These are phyloP conservation scores for Podospora fimiseda DNA, from an alignment of 495 filamentous ascomycete species.

Conservation along the genomic window DNA sequence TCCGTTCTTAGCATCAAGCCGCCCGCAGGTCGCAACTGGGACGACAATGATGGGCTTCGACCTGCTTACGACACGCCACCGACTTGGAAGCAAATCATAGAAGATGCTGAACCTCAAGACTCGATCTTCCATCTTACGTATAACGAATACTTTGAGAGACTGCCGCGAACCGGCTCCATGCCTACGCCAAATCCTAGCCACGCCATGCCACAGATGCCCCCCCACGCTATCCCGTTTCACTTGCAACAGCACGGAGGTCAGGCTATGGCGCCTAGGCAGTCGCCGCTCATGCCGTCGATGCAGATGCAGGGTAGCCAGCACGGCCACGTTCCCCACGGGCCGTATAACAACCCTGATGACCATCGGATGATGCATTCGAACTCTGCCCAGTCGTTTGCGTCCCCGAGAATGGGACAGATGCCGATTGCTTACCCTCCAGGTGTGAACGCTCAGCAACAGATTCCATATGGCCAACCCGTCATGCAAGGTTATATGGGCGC, in stretches of 20 bases:
- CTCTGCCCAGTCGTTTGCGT: constrained; percentile 67
- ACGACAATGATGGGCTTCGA: constrained; percentile 67
- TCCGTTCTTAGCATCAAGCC: constrained; percentile 72
- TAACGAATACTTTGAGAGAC: constrained; percentile 67
- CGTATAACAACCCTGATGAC: constrained; percentile 65
- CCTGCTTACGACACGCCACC: constrained; percentile 72
- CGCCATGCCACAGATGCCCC: constrained; percentile 53
- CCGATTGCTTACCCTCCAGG: constrained; percentile 65
- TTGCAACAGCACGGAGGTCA: constrained; percentile 47
- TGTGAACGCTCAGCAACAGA: constrained; percentile 60
- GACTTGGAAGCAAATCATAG: constrained; percentile 61
- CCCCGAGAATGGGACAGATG: constrained; percentile 65
- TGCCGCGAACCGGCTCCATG: constrained; percentile 45
- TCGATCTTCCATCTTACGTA: constrained; percentile 56
- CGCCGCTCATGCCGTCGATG: constrained; percentile 59
- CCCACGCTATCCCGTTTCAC: constrained; percentile 77
- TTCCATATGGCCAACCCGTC: constrained; percentile 67
- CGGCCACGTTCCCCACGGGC: constrained; percentile 52
- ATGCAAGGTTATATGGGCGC: constrained; percentile 65
- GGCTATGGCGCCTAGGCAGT: constrained; percentile 46
- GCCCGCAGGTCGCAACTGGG: constrained; percentile 54
- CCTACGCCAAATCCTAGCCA: constrained; percentile 62
- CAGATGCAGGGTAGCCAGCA: constrained; percentile 59
- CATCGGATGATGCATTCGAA: constrained; percentile 83
- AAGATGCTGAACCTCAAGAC: constrained; percentile 56